Base-by-base conservation (phyloP, 768 basidiomycete genomes). In the Suillus discolor region DNA sequence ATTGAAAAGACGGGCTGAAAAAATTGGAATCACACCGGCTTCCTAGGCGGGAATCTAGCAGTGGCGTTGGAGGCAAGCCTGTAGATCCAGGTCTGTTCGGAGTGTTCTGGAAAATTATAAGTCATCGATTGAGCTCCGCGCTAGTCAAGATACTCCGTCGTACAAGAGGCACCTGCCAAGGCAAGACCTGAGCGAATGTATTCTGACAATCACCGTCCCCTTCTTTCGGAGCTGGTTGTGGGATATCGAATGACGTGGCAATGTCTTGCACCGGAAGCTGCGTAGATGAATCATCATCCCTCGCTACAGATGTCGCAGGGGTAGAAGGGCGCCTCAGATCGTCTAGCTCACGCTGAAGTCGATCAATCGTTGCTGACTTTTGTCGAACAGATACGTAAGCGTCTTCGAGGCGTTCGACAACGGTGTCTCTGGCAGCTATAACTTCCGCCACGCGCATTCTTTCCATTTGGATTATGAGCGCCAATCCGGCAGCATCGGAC, bases 371-470 rank as follows among this genome's bases (percentile, higher is more conserved):
- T 25, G 80, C 78, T 1, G 83, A 80, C 75, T 91, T 90, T 71
- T 88, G 82, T n/a, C 83, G 83, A 69, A 91, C 78, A 0, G 87
- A 86, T 16, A 78, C 72, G 70, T 87, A 89, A 12, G 88, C 88
- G 55, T 86, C 83, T 39, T 83, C 79, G 15, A 92, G 82, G 38
- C 84, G 85, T 49, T 83, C 76, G 2, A 89, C 83, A 18, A 83
- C 84, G 38, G 81, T 83, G 70, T 92, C 90, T 47, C 90, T 85
- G 38, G 90, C 90, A 34, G 76, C 78, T 62, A 88, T 73, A 2
- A 87, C 88, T 70, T 91, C 89, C 25, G 73, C 74, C 1, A 87
- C 83, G 57, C 83, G 82, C 59, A 83, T 64, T 47, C 79, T 81
- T 67, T 89, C 87, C 41, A 83, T 75, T 66, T 87, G 82, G 23